phyloP scores from a whole-genome alignment of 106 monocot genomes.

The Xerophyta viscosa region DNA sequence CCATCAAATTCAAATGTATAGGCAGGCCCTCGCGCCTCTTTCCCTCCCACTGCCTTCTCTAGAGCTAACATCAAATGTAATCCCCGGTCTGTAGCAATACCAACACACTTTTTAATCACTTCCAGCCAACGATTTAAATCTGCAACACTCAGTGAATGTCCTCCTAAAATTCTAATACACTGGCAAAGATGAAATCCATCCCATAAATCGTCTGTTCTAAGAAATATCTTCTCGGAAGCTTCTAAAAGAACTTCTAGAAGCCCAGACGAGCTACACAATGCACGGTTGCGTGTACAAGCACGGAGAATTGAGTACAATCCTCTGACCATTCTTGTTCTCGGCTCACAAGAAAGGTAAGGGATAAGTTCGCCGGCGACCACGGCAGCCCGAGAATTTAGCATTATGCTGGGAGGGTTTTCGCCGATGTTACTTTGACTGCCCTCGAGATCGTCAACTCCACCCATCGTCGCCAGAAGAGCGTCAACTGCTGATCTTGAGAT shows the following conservation, averaged over 20 bases:
- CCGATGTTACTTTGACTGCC: constrained; percentile 7
- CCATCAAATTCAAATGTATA: constrained; percentile 89
- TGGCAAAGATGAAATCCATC: constrained; percentile 44
- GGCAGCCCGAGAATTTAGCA: constrained; percentile 67
- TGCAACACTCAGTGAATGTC: constrained; percentile 59
- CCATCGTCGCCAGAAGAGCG: constrained; percentile 77
- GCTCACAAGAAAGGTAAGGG: constrained; percentile 47
- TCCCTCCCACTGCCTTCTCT: constrained; percentile 72
- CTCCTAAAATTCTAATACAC: constrained; percentile 72
- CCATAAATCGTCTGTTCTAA: constrained; percentile 26
- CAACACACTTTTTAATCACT: constrained; percentile 43
- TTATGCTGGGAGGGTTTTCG: constrained; percentile 44
- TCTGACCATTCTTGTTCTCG: constrained; percentile 62
- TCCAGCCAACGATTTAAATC: constrained; percentile 72
- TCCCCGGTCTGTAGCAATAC: constrained; percentile 43
- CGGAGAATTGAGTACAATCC: constrained; percentile 52
- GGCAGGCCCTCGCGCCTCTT: constrained; percentile 71
- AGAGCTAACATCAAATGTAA: constrained; percentile 47
- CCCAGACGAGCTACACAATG: constrained; percentile 73
- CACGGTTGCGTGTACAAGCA: constrained; percentile 74
- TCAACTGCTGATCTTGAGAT: constrained; percentile 57
- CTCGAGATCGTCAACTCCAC: constrained; percentile 58
- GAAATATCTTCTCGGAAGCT: constrained; percentile 43
- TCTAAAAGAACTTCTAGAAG: constrained; percentile 45
- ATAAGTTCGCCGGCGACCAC: constrained; percentile 55